Base-by-base conservation (phyloP, 225 moss, liverwort and hornwort species). In the Anthoceros angustus region DNA sequence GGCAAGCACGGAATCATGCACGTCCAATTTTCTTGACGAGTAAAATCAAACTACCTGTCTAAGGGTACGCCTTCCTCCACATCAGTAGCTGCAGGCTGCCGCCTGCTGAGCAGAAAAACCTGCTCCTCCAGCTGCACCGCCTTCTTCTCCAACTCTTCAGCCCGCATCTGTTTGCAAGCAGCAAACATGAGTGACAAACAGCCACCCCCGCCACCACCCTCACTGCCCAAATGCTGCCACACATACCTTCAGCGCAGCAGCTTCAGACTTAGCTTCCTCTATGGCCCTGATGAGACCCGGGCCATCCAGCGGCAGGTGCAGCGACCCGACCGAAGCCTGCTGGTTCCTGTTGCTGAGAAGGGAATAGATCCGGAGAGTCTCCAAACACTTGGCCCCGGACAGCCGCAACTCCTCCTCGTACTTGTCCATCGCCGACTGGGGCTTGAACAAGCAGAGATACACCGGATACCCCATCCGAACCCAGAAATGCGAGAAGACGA, bases 401-500 rank as follows among this genome's bases (percentile, higher is more conserved):
- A 71, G 70, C 67, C 77, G 66, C 62, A 83, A 67, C 40, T 64
- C 60, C 60, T 80, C 77, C 67, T 83, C 83, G 42, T 77, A 83
- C 39, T 67, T 78, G 71, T 80, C 83, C 83, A 83, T 80, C 46
- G 65, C 75, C 15, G 65, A 64, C 68, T 42, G 66, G 9, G 69
- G 43, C 65, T 70, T 80, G 71, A 77, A 77, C 46, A 83, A 40
- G 42, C 83, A 83, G 5, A 83, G 67, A 71, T 80, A 83, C 20
- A 80, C 77, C 0, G 83, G 83, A 71, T 73, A 77, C 7, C 80
- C 80, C 15, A 77, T 72, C 20, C 77, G 71, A n/a, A 83, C 80
- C 80, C 83, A 83, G 67, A 83, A 83, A 39, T 80, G 75, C 20
- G 77, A 45, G 63, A 80, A 80, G 11, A 80, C 77, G 6, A 83